phyloP scores from a whole-genome alignment of 768 basidiomycete genomes.

The Gelatoporia subvermispora region DNA sequence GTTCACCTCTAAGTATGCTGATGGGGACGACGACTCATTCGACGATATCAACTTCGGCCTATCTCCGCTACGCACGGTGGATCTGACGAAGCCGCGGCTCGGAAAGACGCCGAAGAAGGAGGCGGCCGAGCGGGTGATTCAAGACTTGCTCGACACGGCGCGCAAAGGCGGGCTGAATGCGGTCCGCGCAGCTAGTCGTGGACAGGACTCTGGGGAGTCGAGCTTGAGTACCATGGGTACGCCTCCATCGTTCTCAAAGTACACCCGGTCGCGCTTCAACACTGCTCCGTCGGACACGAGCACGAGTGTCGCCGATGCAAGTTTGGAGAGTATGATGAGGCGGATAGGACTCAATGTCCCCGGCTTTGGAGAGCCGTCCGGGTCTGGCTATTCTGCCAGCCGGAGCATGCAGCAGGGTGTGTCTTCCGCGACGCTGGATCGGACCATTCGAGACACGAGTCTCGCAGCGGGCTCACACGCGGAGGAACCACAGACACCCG shows the following conservation, averaged over 20 bases:
- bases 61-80: constrained; percentile 52
- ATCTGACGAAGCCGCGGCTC: constrained; percentile 40
- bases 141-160: constrained; percentile 45
- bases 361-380: constrained; percentile 3
- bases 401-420: background rate
- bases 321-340: constrained; percentile 67
- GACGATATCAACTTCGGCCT: constrained; percentile 35
- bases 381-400: constrained; percentile 3
- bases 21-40: constrained; percentile 32
- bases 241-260: constrained; percentile 69
- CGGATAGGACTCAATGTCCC: constrained; percentile 47
- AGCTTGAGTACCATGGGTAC: constrained; percentile 67
- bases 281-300: constrained; percentile 27
- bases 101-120: constrained; percentile 68
- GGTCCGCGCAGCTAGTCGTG: background rate
- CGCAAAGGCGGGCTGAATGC: constrained; percentile 10
- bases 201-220: constrained; percentile 35
- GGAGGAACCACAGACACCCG: constrained; percentile 18
- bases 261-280: constrained; percentile 39
- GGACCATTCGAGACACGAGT: constrained; percentile 7
- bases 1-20: constrained; percentile 1
- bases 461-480: background rate
- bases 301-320: constrained; percentile 48
- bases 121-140: constrained; percentile 65
- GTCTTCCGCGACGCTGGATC: constrained; percentile 9